These are phyloP conservation scores for Kregervanrija delftensis DNA, from an alignment of 805 yeast genomes.

Conservation along the genomic window DNA sequence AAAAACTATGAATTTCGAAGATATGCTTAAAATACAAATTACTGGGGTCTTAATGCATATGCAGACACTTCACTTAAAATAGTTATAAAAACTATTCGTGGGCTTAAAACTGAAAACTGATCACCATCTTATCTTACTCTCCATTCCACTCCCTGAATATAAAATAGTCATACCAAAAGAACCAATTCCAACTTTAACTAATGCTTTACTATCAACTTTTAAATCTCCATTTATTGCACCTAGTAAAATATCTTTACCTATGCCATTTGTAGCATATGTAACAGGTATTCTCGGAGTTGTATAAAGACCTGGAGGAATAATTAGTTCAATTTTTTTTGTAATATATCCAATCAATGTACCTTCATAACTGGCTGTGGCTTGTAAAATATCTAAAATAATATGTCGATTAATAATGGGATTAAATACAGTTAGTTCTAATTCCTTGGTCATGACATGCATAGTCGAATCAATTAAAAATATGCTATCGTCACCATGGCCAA, in stretches of 20 bases:
- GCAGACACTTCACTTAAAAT: no score
- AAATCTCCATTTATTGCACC: conserved; percentile 46
- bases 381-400: conserved; percentile 33
- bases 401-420: conserved; percentile 49
- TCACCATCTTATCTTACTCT: conserved; percentile 31
- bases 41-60: no score
- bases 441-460: conserved; percentile 49
- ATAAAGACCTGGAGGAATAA: conserved; percentile 46
- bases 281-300: conserved; percentile 46
- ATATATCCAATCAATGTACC: conserved; percentile 41
- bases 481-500: conserved; percentile 1
- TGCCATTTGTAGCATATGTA: conserved; percentile 31
- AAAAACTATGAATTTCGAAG: no score
- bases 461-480: conserved; percentile 41
- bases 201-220: conserved; percentile 39
- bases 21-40: no score
- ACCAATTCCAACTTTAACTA: conserved; percentile 33
- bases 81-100: no score
- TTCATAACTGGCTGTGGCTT: conserved; percentile 43
- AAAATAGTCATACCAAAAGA: conserved; percentile 34
- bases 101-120: no score
- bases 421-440: conserved; percentile 44
- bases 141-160: conserved; percentile 39
- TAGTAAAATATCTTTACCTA: conserved; percentile 42
- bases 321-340: conserved; percentile 32